Evolutionary conservation across 2,329 filamentous ascomycete genomes (phyloP).

Genomic region (Pseudocercospora fijiensis): DNA sequence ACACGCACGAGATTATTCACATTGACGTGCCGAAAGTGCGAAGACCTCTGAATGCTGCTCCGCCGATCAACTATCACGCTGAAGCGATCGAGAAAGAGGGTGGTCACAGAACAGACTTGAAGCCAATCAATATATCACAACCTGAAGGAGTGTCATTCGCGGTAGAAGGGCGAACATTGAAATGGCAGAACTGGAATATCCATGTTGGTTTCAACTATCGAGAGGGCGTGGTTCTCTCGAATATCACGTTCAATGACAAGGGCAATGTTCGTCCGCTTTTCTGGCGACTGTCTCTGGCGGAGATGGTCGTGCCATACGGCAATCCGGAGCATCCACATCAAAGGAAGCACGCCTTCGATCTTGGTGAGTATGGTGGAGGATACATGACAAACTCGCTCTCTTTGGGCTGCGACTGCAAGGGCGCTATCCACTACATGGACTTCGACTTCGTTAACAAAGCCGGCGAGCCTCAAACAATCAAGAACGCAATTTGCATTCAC

Average conservation of each 20-base stretch:
- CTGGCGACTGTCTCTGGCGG: conserved; percentile 82
- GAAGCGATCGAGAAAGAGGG: conserved; percentile 69
- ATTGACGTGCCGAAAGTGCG: conserved; percentile 81
- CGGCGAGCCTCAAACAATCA: conserved; percentile 75
- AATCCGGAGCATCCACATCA: conserved; percentile 79
- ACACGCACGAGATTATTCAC: conserved; percentile 73
- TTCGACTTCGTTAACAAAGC: conserved; percentile 74
- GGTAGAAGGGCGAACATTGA: conserved; percentile 69
- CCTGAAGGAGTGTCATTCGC: conserved; percentile 86
- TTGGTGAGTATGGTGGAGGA: conserved; percentile 77
- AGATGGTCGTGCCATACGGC: conserved; percentile 92
- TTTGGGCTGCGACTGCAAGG: conserved; percentile 83
- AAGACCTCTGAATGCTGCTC: conserved; percentile 68
- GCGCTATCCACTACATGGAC: conserved; percentile 87
- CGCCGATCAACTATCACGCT: conserved; percentile 77
- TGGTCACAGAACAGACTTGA: conserved; percentile 75
- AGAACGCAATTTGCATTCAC: conserved; percentile 94
- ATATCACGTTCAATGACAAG: conserved; percentile 87
- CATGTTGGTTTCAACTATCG: conserved; percentile 95
- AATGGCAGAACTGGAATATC: conserved; percentile 92
- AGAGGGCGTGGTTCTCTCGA: conserved; percentile 85
- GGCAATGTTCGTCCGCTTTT: conserved; percentile 73
- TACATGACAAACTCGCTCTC: conserved; percentile 80
- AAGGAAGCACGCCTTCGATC: conserved; percentile 74
- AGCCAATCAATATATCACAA: conserved; percentile 84